These are phyloP conservation scores for Medicago arabica DNA, from an alignment of 306 rosid genomes.

Conservation along the genomic window DNA sequence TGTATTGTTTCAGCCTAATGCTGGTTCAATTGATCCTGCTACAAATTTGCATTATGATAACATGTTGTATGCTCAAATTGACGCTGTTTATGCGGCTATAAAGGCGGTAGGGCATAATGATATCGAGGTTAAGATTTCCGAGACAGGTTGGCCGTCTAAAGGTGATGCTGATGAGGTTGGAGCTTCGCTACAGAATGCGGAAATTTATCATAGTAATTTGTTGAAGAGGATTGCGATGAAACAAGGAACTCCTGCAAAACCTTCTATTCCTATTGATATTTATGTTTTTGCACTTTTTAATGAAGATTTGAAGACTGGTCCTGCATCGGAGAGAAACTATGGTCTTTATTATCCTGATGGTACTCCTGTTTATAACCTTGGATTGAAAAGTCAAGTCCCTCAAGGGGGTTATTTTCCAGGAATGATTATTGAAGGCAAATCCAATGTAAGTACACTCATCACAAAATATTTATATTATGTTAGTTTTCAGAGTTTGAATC, in stretches of 20 bases:
- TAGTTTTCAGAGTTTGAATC: background rate
- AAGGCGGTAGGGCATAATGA: slow-evolving; percentile 75
- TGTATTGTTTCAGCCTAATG: slow-evolving; percentile 79
- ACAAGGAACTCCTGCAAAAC: slow-evolving; percentile 83
- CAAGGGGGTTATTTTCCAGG: slow-evolving; percentile 67
- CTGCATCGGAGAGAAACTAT: slow-evolving; percentile 84
- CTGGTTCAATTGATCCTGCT: slow-evolving; percentile 62
- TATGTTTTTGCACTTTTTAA: slow-evolving; percentile 89
- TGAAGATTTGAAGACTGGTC: slow-evolving; percentile 80
- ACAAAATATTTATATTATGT: no score
- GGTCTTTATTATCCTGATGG: slow-evolving; percentile 88
- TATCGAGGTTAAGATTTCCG: slow-evolving; percentile 75
- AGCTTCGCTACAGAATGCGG: slow-evolving; percentile 78
- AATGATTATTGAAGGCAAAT: slow-evolving; percentile 54
- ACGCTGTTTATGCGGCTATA: slow-evolving; percentile 89
- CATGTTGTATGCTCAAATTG: slow-evolving; percentile 93
- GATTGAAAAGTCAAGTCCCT: slow-evolving; percentile 29
- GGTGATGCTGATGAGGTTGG: slow-evolving; percentile 82
- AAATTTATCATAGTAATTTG: slow-evolving; percentile 73
- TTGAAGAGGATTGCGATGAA: slow-evolving; percentile 59
- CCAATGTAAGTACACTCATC: background rate
- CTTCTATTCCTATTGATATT: slow-evolving; percentile 75
- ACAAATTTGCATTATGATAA: slow-evolving; percentile 87
- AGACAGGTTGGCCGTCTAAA: slow-evolving; percentile 95
- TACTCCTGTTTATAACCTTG: slow-evolving; percentile 75